Conservation (phyloP, 352 stramenopile genomes). For the Halophytophthora batemanensis region DNA sequence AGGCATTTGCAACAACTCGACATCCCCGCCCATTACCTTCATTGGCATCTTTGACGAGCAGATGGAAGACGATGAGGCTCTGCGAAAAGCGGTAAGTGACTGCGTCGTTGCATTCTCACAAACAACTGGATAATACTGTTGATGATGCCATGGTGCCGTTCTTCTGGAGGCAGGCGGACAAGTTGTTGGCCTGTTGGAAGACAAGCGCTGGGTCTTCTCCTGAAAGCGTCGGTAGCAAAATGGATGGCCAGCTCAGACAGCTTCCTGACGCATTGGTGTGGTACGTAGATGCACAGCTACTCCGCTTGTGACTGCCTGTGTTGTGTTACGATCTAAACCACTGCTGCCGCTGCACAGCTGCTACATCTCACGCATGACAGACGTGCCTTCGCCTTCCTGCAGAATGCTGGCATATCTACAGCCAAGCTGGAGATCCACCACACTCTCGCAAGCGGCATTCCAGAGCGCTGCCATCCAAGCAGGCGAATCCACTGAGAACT, state of each 20-base stretch:
- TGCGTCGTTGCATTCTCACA: background rate
- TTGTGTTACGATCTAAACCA: constrained; percentile 2
- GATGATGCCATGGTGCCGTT: background rate
- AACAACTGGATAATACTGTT: background rate
- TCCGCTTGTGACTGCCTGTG: background rate
- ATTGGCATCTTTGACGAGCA: constrained; percentile 17
- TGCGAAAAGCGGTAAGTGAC: constrained; percentile 14
- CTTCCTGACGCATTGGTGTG: constrained; percentile 24
- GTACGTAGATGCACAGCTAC: constrained; percentile 7
- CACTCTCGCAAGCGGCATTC: constrained; percentile 5
- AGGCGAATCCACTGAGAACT: constrained; percentile 9
- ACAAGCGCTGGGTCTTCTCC: background rate
- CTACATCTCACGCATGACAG: constrained; percentile 28
- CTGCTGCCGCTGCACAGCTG: constrained; percentile 12
- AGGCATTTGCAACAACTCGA: constrained; percentile 21
- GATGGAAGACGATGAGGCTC: constrained; percentile 5
- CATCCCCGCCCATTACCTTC: constrained; percentile 12
- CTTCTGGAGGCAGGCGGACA: constrained; percentile 13
- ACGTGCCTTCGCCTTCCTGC: constrained; percentile 27
- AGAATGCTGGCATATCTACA: constrained; percentile 32
- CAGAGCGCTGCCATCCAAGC: constrained; percentile 6
- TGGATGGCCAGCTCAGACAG: constrained; percentile 3
- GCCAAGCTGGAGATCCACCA: constrained; percentile 17
- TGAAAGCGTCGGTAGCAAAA: background rate
- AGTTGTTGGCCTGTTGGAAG: constrained; percentile 16